phyloP scores from a whole-genome alignment of 768 basidiomycete genomes.

The Fomitopsis pulvina region DNA sequence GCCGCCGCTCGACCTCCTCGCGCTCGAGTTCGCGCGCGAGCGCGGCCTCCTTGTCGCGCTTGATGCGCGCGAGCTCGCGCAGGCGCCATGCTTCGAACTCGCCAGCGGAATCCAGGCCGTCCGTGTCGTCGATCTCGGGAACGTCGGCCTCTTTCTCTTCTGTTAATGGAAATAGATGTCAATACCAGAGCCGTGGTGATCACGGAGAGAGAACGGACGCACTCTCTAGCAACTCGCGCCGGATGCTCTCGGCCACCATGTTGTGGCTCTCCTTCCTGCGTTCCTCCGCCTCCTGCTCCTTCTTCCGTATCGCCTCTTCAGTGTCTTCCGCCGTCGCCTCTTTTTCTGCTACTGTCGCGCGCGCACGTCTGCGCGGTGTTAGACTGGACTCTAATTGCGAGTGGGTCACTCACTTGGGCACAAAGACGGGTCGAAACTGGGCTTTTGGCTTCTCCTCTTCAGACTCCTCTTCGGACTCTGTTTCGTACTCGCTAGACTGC shows the following conservation, averaged over 20 bases:
- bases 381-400: not conserved
- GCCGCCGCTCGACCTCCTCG: conserved; percentile 85
- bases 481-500: conserved; percentile 67
- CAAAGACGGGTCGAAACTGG: conserved; percentile 87
- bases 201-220: conserved; percentile 22
- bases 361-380: conserved; percentile 50
- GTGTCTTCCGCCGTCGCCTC: conserved; percentile 64
- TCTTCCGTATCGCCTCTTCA: conserved; percentile 65
- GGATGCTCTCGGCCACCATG: conserved; percentile 91
- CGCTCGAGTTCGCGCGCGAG: conserved; percentile 75
- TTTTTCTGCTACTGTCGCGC: conserved; percentile 63
- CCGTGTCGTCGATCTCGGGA: conserved; percentile 92
- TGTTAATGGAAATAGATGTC: conserved; percentile 24
- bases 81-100: conserved; percentile 98
- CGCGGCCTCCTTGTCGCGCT: conserved; percentile 89
- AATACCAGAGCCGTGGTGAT: not conserved
- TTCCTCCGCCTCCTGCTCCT: conserved; percentile 74
- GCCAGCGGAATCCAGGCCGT: conserved; percentile 78
- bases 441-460: conserved; percentile 72
- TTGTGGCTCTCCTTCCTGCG: conserved; percentile 85
- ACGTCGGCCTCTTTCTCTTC: conserved; percentile 84
- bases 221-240: conserved; percentile 90
- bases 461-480: conserved; percentile 59
- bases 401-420: conserved; percentile 75
- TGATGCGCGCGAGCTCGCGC: conserved; percentile 88